These are phyloP conservation scores for Akanthomyces uredinophilus DNA, from an alignment of 2,329 filamentous ascomycete species.

Conservation along the genomic window DNA sequence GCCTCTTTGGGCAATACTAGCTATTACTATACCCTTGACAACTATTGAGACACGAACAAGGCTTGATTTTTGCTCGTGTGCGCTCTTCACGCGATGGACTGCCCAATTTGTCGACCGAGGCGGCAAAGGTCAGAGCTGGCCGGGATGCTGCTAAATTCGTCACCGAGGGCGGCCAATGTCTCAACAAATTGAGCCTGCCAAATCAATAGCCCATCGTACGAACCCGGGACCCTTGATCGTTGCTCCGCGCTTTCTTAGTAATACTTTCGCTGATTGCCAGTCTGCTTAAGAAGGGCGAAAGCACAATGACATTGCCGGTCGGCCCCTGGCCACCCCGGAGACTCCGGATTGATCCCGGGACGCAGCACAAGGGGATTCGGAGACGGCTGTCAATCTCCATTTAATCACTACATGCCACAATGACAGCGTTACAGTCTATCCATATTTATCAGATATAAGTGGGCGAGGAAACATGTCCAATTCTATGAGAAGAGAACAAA, in stretches of 20 bases:
- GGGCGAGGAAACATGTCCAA: no score
- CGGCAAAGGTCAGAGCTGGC: background rate
- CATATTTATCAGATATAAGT: background rate
- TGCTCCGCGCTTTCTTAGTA: background rate
- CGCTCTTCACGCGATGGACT: constrained; percentile 4
- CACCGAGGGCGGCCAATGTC: background rate
- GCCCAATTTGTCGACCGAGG: background rate
- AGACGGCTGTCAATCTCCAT: no score
- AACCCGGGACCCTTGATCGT: background rate
- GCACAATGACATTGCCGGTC: background rate
- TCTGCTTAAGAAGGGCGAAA: no score
- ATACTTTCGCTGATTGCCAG: background rate
- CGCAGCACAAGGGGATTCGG: background rate
- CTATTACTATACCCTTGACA: background rate
- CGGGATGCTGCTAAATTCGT: background rate
- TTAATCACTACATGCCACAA: background rate
- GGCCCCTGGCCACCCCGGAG: background rate
- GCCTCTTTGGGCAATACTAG: background rate
- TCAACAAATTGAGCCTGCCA: background rate
- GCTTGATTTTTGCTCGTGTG: background rate
- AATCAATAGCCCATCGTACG: background rate
- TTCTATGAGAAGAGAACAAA: no score
- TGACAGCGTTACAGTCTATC: background rate
- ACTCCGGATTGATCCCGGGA: background rate
- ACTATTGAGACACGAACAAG: background rate